A percentile compares a stretch with the other conserved stretches of the same genome.
Evolutionary conservation across 805 yeast species (phyloP).

Genomic region (Starmerella bacillaris): DNA sequence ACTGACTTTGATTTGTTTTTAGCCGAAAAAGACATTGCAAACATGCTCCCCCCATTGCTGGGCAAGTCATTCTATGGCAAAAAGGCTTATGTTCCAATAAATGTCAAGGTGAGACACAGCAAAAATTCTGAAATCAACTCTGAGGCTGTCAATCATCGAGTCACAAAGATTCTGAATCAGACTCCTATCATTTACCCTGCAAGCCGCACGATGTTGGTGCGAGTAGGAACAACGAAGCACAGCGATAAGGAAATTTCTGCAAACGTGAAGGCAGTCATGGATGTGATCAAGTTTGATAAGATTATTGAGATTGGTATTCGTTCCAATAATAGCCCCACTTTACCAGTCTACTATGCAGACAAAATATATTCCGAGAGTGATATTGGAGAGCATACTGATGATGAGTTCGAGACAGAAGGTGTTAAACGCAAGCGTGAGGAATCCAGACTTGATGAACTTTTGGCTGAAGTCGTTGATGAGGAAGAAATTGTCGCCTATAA

Average conservation of each 20-base stretch:
- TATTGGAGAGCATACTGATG: conserved; percentile 26
- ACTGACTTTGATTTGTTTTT: conserved; percentile 57
- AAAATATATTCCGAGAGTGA: conserved; percentile 34
- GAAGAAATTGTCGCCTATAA: conserved; percentile 45
- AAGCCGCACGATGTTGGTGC: conserved; percentile 48
- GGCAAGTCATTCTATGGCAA: conserved; percentile 60
- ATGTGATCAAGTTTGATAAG: conserved; percentile 26
- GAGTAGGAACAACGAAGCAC: conserved; percentile 41
- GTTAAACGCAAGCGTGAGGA: conserved; percentile 19
- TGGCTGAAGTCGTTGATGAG: conserved; percentile 70
- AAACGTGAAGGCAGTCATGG: conserved; percentile 40
- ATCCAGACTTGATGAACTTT: conserved; percentile 45
- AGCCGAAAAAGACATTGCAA: conserved; percentile 66
- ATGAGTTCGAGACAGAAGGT: conserved; percentile 20
- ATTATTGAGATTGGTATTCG: conserved; percentile 39
- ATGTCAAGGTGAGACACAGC: conserved; percentile 22
- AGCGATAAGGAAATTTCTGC: conserved; percentile 35
- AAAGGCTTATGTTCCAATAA: conserved; percentile 54
- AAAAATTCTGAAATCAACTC: conserved; percentile 28
- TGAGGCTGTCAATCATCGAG: conserved; percentile 37
- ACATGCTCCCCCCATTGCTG: conserved; percentile 62
- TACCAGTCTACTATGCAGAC: conserved; percentile 64
- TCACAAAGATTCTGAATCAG: conserved; percentile 39
- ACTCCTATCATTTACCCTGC: conserved; percentile 53
- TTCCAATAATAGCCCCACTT: conserved; percentile 54